These are phyloP conservation scores for Rhodotorula sp. DNA, from an alignment of 1,284 basidiomycete genomes.

Conservation along the genomic window DNA sequence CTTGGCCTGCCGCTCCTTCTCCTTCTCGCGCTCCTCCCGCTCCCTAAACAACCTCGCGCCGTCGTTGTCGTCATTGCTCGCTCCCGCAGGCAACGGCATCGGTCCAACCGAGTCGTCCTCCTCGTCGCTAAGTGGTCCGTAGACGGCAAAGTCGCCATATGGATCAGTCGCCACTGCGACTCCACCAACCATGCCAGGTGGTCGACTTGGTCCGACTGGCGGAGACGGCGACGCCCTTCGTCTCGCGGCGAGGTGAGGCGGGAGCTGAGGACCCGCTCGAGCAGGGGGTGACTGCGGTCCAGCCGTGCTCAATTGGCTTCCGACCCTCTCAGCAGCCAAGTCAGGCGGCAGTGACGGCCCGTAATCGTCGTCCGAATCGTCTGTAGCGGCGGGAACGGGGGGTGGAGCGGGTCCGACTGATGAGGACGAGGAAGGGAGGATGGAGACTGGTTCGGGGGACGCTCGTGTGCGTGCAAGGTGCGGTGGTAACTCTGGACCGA, in stretches of 20 bases:
- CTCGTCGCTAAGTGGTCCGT: conserved; percentile 49
- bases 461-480: conserved; percentile 3
- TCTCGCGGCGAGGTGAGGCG: conserved; percentile 41
- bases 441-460: neutral
- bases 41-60: conserved; percentile 76
- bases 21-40: conserved; percentile 69
- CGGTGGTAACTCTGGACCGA: conserved; percentile 23
- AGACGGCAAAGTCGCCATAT: conserved; percentile 41
- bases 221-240: neutral
- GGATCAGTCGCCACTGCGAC: neutral
- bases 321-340: neutral
- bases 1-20: conserved; percentile 58
- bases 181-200: conserved; percentile 32
- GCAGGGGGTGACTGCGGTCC: neutral
- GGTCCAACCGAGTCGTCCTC: conserved; percentile 76
- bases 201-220: conserved; percentile 45
- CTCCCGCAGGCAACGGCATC: conserved; percentile 59
- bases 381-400: conserved; percentile 46
- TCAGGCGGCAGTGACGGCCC: conserved; percentile 14
- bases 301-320: neutral
- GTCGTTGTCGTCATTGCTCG: conserved; percentile 52
- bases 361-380: conserved; percentile 61
- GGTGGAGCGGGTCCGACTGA: conserved; percentile 39
- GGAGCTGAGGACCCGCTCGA: conserved; percentile 11
- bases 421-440: conserved; percentile 1